Conservation (phyloP, 805 yeast genomes). For the Metahyphopichia silvanorum region DNA sequence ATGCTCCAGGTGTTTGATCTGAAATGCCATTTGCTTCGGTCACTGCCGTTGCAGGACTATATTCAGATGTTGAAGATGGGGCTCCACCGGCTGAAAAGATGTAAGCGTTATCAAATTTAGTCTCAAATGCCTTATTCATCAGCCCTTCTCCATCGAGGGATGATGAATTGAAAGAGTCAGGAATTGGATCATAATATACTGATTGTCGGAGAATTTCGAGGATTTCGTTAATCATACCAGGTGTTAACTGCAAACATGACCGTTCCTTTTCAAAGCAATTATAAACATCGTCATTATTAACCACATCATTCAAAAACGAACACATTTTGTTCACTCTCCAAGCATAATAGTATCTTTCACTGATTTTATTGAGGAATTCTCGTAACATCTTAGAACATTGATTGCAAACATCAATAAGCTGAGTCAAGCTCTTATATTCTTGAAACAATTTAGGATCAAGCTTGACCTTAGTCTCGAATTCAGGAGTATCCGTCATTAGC, state of each 20-base stretch:
- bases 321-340: slow-evolving; percentile 23
- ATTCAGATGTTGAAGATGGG: not conserved
- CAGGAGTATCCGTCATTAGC: not conserved
- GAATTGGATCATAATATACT: too few relatives aligned
- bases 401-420: slow-evolving; percentile 6
- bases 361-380: slow-evolving; percentile 5
- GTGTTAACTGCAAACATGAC: slow-evolving; percentile 8
- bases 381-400: slow-evolving; percentile 10
- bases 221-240: slow-evolving; percentile 1
- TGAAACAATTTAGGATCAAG: slow-evolving; percentile 5
- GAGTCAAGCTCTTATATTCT: slow-evolving; percentile 7
- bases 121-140: too few relatives aligned
- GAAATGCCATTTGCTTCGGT: not conserved
- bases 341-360: slow-evolving; percentile 26
- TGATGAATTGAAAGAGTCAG: not conserved
- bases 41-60: not conserved
- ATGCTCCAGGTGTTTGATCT: not conserved
- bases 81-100: not conserved
- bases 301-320: slow-evolving; percentile 13
- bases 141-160: too few relatives aligned
- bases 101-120: too few relatives aligned
- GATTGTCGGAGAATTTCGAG: not conserved
- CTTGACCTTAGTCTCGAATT: not conserved
- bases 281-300: slow-evolving; percentile 5
- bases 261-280: slow-evolving; percentile 4